These are phyloP conservation scores for Aspergillus aculeatus DNA, from an alignment of 2,329 filamentous ascomycete genomes.

Conservation along the genomic window DNA sequence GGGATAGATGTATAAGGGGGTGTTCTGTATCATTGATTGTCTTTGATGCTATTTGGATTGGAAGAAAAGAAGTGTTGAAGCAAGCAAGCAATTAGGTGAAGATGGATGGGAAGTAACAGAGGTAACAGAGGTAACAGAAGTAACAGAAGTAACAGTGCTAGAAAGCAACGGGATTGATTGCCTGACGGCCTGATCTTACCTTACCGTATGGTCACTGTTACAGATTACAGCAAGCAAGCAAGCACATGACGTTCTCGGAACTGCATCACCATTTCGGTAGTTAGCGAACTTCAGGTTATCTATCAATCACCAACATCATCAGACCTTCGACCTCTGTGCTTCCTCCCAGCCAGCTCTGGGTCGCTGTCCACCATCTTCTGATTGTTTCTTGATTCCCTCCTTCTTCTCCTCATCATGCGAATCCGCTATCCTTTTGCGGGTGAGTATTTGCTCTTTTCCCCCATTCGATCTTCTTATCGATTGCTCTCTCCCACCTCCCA, in stretches of 20 bases:
- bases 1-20: not conserved
- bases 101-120: too few relatives aligned
- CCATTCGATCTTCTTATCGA: not conserved
- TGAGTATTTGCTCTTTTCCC: constrained; percentile 46
- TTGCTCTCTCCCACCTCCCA: not conserved
- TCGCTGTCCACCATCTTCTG: not conserved
- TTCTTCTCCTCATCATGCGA: constrained; percentile 59
- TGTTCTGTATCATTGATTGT: not conserved
- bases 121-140: too few relatives aligned
- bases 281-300: not conserved
- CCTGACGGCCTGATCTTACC: not conserved
- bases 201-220: not conserved
- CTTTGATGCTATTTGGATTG: too few relatives aligned
- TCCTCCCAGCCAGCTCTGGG: not conserved
- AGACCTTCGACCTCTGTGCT: not conserved
- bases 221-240: not conserved
- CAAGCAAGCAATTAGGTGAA: too few relatives aligned
- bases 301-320: not conserved
- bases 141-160: too few relatives aligned
- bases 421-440: constrained; percentile 87
- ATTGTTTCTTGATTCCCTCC: constrained; percentile 14
- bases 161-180: not conserved
- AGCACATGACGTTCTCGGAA: not conserved
- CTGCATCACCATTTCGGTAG: too few relatives aligned
- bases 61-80: too few relatives aligned